Evolutionary conservation across 2,329 filamentous ascomycete species (phyloP).

Genomic region (Penicillium oxalicum): DNA sequence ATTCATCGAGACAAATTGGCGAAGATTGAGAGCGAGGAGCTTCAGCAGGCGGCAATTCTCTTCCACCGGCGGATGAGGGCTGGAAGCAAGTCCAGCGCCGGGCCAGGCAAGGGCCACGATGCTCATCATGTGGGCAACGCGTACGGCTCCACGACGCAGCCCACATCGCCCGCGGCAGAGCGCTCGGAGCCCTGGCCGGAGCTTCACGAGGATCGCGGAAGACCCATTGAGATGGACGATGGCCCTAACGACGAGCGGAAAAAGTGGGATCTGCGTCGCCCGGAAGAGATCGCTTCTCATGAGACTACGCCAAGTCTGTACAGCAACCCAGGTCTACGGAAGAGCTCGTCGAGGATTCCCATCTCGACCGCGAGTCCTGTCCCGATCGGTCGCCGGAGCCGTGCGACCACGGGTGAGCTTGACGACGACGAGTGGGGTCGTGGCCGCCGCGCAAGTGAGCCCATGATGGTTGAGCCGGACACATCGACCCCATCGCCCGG

Average conservation of each 20-base stretch:
- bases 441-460: slow-evolving; percentile 58
- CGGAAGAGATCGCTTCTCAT: slow-evolving; percentile 66
- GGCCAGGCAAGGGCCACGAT: slow-evolving; percentile 36
- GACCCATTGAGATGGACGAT: slow-evolving; percentile 34
- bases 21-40: slow-evolving; percentile 46
- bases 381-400: slow-evolving; percentile 62
- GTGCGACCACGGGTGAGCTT: slow-evolving; percentile 54
- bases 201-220: slow-evolving; percentile 34
- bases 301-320: slow-evolving; percentile 44
- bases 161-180: slow-evolving; percentile 24
- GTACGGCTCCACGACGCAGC: slow-evolving; percentile 9
- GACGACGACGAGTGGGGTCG: slow-evolving; percentile 56
- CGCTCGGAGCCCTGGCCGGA: slow-evolving; percentile 31
- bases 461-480: slow-evolving; percentile 23
- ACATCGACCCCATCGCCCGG: slow-evolving; percentile 23
- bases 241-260: slow-evolving; percentile 41
- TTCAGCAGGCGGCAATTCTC: slow-evolving; percentile 44
- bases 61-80: slow-evolving; percentile 35
- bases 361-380: slow-evolving; percentile 72
- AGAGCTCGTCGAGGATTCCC: slow-evolving; percentile 74
- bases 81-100: slow-evolving; percentile 31
- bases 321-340: slow-evolving; percentile 49
- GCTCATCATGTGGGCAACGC: slow-evolving; percentile 26
- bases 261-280: slow-evolving; percentile 66
- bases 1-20: slow-evolving; percentile 48